Evolutionary conservation across 371 early-diverging fungal species (phyloP), one percentile per base, ranked within the genome.

Genomic region (Mucor plumbeus): DNA sequence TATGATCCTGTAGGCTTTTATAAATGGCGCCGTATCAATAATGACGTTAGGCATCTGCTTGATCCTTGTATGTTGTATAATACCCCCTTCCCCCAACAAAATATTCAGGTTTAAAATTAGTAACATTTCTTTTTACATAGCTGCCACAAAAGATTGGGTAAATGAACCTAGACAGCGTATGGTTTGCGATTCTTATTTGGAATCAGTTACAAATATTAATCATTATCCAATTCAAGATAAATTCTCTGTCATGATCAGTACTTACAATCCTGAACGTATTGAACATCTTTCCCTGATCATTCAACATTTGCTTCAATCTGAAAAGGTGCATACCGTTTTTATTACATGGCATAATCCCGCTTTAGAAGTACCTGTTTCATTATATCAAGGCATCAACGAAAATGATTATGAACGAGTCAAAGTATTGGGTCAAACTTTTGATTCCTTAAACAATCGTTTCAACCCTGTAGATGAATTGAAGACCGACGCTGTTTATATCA

Each of bases 271-370:
- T 3, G 82, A 82, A 54, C 78, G 85, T 9, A 79, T 82, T 40
- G 72, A 75, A 38, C 76, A 76, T 58, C 35, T 84, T 9, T 64
- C 73, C 10, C 41, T 68, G n/a, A 34, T 82, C 0, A 77, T 84
- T 34, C 59, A 53, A 13, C 81, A 84, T 50, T 60, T 80, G 31
- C 38, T 76, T 9, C 59, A 64, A 26, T 79, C 79, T 0, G n/a
- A 31, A 0, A 57, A 61, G 17, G 66, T 82, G 0, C 74, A 84
- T 33, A 71, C 73, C 6, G 65, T 84, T n/a, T 82, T 68, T 69
- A 41, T 84, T 17, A 82, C 85, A 17, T 84, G 85, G 85, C 85
- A 84, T 56, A 82, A 84, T 57, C 83, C 83, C 2, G 50, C 64
- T 15, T 47, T 77, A 39, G 50, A 72, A 15, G 70, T 77, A 1